These are phyloP conservation scores for Platanthera zijinensis DNA, from an alignment of 106 monocot genomes.

Conservation along the genomic window DNA sequence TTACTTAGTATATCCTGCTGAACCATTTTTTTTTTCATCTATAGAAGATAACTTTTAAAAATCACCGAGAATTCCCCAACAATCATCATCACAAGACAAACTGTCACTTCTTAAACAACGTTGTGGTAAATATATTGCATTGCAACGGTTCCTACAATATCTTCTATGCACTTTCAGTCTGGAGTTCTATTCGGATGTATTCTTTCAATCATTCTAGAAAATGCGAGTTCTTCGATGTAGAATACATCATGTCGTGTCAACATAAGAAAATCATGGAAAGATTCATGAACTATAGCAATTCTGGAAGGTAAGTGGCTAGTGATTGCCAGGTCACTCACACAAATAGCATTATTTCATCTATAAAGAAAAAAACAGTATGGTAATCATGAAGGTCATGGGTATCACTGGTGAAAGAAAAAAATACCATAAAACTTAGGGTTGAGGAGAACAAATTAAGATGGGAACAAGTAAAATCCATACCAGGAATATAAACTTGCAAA, in stretches of 20 bases:
- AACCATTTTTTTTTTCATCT: not conserved
- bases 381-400: not conserved
- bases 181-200: not conserved
- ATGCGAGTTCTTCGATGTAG: not conserved
- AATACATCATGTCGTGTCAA: not conserved
- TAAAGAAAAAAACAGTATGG: not conserved
- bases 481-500: conserved; percentile 80
- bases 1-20: not conserved
- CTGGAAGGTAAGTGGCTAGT: not conserved
- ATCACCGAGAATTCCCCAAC: not conserved
- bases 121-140: not conserved
- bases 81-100: not conserved
- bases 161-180: not conserved
- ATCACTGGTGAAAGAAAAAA: not conserved
- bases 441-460: not conserved
- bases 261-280: not conserved
- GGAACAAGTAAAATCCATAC: conserved; percentile 17
- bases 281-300: not conserved
- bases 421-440: not conserved
- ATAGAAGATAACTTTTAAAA: not conserved
- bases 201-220: not conserved
- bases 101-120: not conserved
- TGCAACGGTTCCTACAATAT: not conserved
- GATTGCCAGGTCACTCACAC: not conserved
- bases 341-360: not conserved